Conservation (phyloP, 768 basidiomycete genomes). For the Crucibulum laeve region DNA sequence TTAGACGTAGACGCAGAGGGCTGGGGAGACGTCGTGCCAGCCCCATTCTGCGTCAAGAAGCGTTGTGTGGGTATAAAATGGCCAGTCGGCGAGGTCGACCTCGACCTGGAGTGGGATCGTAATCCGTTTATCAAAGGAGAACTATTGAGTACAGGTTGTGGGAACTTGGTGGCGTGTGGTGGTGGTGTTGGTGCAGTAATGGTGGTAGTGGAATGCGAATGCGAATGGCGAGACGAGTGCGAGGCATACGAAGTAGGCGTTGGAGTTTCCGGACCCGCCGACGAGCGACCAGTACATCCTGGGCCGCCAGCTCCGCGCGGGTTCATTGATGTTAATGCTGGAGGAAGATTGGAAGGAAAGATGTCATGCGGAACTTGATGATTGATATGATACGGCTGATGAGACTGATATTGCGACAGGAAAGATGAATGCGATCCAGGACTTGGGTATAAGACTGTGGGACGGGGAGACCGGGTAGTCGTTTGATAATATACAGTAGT, state of each 20-base stretch:
- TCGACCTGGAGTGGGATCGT: constrained; percentile 15
- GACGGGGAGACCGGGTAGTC: constrained; percentile 42
- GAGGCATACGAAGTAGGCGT: constrained; percentile 30
- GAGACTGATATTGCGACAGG: constrained; percentile 34
- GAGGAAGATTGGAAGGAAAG: constrained; percentile 35
- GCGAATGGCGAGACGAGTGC: constrained; percentile 33
- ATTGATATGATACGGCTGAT: constrained; percentile 18
- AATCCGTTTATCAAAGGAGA: constrained; percentile 10
- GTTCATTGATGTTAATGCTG: constrained; percentile 32
- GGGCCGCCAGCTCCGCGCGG: constrained; percentile 19
- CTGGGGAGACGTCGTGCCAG: constrained; percentile 20
- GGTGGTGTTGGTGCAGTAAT: constrained; percentile 34
- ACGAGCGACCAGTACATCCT: constrained; percentile 16
- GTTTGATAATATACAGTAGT: constrained; percentile 72
- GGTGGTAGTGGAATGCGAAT: constrained; percentile 46
- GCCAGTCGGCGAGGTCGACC: constrained; percentile 6
- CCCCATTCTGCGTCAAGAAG: not conserved
- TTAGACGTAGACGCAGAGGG: constrained; percentile 31
- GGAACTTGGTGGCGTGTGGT: constrained; percentile 16
- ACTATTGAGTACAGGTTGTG: constrained; percentile 13
- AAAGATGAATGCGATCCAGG: constrained; percentile 36
- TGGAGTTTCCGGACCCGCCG: constrained; percentile 35
- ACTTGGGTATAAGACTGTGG: constrained; percentile 42
- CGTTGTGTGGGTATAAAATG: not conserved
- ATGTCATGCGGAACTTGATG: constrained; percentile 36